Evolutionary conservation across 768 basidiomycete species (phyloP), one percentile per base, ranked within the genome.

Genomic region (Tylopilus intermedius): DNA sequence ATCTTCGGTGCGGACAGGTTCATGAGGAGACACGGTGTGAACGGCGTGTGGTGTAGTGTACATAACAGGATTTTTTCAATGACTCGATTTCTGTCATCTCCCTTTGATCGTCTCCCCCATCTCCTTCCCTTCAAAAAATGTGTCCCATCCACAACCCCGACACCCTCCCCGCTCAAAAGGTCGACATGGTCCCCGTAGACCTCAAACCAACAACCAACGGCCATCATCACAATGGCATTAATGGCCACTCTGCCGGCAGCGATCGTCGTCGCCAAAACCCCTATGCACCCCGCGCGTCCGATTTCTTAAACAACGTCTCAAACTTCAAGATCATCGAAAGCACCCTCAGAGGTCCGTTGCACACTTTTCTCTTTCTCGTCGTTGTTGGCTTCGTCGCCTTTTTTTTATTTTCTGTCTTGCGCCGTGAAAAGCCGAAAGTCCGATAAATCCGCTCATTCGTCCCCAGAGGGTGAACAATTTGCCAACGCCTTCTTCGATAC

Each of bases 401-500:
- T 42, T 9, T 40, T n/a, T 27, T 32, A 14, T 26, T 21, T 26
- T 9, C 2, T 24, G 5, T 24, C 24, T 24, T 24, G 24, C 24
- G 24, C 38, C 11, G 21, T n/a, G 8, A 24, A 32, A 55, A 43
- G 35, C 58, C 53, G 48, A 61, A 43, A 30, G 14, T 50, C 57
- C 61, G 50, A 62, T 45, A 29, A 55, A 32, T 53, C 42, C 40
- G 38, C 58, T 58, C 50, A 58, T 43, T 14, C 39, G 2, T 30
- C 55, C 47, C 37, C 62, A 95, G 94, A 96, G 87, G 94, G 94
- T 53, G 94, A 96, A 71, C 94, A 99, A 70, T 99, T 99, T 64
- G 96, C 96, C 58, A 99, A 98, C 67, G 95, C 96, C 49, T 99
- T 99, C 80, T 99, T 98, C 69, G 95, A 96, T 68, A 94, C 93